Conservation (phyloP, 371 early-diverging fungal genomes). For the Choanephora cucurbitarum region DNA sequence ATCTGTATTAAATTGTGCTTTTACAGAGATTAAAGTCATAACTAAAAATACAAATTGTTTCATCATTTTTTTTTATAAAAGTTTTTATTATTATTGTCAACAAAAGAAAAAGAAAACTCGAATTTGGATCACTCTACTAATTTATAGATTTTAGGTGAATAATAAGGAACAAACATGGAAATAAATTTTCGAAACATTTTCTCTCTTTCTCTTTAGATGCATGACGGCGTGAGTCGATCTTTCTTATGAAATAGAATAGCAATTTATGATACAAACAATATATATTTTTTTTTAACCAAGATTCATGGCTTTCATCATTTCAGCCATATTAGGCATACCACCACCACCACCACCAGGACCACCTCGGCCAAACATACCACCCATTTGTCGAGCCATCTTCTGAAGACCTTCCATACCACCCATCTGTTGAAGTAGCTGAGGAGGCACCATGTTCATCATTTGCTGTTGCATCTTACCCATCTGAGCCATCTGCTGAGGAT, state of each 20-base stretch:
- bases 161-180: background rate
- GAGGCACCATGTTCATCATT: constrained; percentile 72
- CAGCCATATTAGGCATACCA: constrained; percentile 66
- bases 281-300: background rate
- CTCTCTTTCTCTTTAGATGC: too few species aligned
- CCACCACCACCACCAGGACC: constrained; percentile 44
- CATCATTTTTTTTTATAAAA: background rate
- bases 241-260: too few species aligned
- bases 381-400: constrained; percentile 80
- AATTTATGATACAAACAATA: too few species aligned
- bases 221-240: too few species aligned
- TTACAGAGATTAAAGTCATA: too few species aligned
- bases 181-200: too few species aligned
- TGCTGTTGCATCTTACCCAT: constrained; percentile 72
- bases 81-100: background rate
- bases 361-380: constrained; percentile 56
- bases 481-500: constrained; percentile 59
- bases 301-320: constrained; percentile 68
- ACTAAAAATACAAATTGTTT: background rate
- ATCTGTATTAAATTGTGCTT: background rate
- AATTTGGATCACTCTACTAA: too few species aligned
- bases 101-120: background rate
- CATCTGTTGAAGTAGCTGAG: constrained; percentile 76
- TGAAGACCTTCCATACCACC: constrained; percentile 82
- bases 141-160: background rate